These are phyloP conservation scores for Chlamydomonas asymmetrica DNA, from an alignment of 139 green algal species.

Conservation along the genomic window DNA sequence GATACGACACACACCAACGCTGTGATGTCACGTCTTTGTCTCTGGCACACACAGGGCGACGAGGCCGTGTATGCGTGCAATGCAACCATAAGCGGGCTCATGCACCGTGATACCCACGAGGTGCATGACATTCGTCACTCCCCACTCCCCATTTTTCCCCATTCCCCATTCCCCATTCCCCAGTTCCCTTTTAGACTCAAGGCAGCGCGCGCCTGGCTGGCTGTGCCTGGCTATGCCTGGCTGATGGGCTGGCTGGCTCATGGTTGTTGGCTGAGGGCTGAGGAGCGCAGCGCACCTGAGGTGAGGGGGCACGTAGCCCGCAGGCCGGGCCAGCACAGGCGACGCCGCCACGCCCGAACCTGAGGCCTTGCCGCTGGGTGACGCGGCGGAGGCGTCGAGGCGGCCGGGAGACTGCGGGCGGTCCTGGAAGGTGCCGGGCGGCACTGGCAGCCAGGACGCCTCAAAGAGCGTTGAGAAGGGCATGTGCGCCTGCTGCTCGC, in stretches of 20 bases:
- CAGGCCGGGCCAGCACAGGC: constrained; percentile 9
- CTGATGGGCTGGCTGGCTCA: not conserved
- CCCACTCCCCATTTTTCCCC: too few species aligned
- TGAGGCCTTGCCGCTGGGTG: not conserved
- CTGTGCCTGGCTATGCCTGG: not conserved
- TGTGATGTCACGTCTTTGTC: too few species aligned
- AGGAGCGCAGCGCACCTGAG: not conserved
- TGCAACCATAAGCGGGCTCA: too few species aligned
- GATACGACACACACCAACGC: too few species aligned
- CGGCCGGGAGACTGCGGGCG: constrained; percentile 63
- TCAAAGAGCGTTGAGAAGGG: constrained; percentile 74
- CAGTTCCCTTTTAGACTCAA: not conserved
- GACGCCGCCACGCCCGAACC: not conserved
- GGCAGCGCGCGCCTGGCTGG: too few species aligned
- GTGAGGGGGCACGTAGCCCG: constrained; percentile 45
- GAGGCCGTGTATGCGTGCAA: too few species aligned
- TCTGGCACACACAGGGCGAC: too few species aligned
- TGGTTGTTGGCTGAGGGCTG: not conserved
- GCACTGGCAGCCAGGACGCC: constrained; percentile 61
- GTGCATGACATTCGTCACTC: too few species aligned
- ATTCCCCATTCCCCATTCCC: not conserved
- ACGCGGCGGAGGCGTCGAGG: constrained; percentile 13
- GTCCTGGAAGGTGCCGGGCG: constrained; percentile 57
- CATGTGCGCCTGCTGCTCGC: constrained; percentile 9
- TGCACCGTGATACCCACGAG: too few species aligned